A percentile compares a stretch with the other conserved stretches of the same genome.
Evolutionary conservation across 192 early-diverging fungal genomes (phyloP).

Genomic region (Backusella luteola): DNA sequence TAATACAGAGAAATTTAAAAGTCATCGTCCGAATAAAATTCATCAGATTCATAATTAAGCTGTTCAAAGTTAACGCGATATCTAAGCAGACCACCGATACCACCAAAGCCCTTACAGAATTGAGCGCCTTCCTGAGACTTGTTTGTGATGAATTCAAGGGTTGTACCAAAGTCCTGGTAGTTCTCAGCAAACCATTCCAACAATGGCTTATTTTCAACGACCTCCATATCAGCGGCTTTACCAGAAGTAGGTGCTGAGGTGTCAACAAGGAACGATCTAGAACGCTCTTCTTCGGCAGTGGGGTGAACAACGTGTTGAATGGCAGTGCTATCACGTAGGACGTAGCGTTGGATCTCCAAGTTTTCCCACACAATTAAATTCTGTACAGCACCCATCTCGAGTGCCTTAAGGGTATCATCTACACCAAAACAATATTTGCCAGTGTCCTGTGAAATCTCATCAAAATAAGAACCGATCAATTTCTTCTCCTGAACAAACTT

Average conservation of each 20-base stretch:
- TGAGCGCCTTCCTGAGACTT: slow-evolving; percentile 94
- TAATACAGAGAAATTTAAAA: not conserved
- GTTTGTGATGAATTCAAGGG: slow-evolving; percentile 95
- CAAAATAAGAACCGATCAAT: slow-evolving; percentile 94
- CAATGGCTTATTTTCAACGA: slow-evolving; percentile 75
- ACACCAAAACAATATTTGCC: slow-evolving; percentile 97
- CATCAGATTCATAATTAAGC: slow-evolving; percentile 61
- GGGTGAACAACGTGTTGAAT: slow-evolving; percentile 71
- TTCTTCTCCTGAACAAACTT: slow-evolving; percentile 99
- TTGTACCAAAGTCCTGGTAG: slow-evolving; percentile 95
- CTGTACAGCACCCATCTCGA: slow-evolving; percentile 96
- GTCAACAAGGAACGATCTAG: slow-evolving; percentile 64
- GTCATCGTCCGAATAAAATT: slow-evolving; percentile 56
- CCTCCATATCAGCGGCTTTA: slow-evolving; percentile 75
- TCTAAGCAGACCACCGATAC: slow-evolving; percentile 70
- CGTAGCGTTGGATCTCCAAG: slow-evolving; percentile 76
- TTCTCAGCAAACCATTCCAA: slow-evolving; percentile 98
- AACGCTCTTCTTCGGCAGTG: slow-evolving; percentile 83
- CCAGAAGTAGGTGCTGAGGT: not conserved
- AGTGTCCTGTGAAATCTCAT: slow-evolving; percentile 94
- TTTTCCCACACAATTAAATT: slow-evolving; percentile 97
- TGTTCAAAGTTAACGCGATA: slow-evolving; percentile 89
- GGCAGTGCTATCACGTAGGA: slow-evolving; percentile 70
- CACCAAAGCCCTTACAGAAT: slow-evolving; percentile 99
- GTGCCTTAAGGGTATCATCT: slow-evolving; percentile 93